A percentile compares a stretch with the other conserved stretches of the same genome.
Evolutionary conservation across 345 rosid genomes (phyloP).

Genomic region (Eutrema yunnanense): DNA sequence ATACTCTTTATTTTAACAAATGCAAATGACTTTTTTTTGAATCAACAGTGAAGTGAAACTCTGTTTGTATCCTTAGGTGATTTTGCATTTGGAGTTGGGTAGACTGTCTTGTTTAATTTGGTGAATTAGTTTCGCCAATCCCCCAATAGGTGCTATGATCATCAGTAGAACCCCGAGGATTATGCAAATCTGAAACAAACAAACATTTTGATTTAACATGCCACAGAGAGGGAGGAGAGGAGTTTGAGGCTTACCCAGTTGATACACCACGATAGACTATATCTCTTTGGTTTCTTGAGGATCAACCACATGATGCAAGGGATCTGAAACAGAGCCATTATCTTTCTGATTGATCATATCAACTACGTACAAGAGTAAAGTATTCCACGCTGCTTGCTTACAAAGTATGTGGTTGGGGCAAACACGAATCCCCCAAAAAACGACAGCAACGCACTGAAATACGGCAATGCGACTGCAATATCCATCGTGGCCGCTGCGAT

Average conservation of each 20-base stretch:
- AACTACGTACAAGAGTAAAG: not conserved
- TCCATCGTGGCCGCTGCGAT: slow-evolving; percentile 58
- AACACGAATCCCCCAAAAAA: slow-evolving; percentile 77
- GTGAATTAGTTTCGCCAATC: slow-evolving; percentile 29
- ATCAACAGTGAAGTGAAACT: too few species aligned
- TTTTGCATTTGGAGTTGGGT: not conserved
- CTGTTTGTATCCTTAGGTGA: not conserved
- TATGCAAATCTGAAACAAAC: slow-evolving; percentile 45
- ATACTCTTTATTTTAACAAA: too few species aligned
- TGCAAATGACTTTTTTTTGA: too few species aligned
- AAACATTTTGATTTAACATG: too few species aligned
- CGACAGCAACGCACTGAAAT: slow-evolving; percentile 56
- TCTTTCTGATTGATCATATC: too few species aligned
- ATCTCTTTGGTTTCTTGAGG: slow-evolving; percentile 51
- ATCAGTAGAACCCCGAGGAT: slow-evolving; percentile 45
- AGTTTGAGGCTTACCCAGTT: slow-evolving; percentile 39
- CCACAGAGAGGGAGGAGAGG: not conserved
- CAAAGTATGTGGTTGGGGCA: slow-evolving; percentile 67
- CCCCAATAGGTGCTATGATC: slow-evolving; percentile 69
- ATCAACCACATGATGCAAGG: slow-evolving; percentile 73
- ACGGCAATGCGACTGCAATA: slow-evolving; percentile 50
- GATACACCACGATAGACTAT: slow-evolving; percentile 51
- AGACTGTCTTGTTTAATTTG: not conserved
- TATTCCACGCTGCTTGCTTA: slow-evolving; percentile 21
- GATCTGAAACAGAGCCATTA: slow-evolving; percentile 31